Base-by-base conservation (phyloP, 2,329 filamentous ascomycete genomes). In the Claviceps fusiformis region DNA sequence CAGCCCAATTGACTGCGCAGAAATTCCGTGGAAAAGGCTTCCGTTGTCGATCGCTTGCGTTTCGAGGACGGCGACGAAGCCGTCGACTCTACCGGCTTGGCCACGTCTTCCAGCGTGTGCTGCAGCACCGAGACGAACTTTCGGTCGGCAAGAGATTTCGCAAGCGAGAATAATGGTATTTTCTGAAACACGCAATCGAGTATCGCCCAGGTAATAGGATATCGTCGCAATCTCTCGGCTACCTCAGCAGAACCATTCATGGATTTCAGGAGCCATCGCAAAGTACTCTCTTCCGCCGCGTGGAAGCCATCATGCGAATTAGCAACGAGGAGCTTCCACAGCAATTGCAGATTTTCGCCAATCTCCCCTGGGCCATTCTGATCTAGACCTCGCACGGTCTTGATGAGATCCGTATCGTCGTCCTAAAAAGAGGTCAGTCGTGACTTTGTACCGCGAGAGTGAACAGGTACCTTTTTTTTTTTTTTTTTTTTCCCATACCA, bases 91-190 rank as follows among this genome's bases (percentile, higher is more conserved):
- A 52, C 47, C n/a, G 65, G 65, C 24, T 60, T 60, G 9, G 75
- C 74, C 43, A 79, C 60, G 29, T 89, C 85, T 50, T 80, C 75
- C 50, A 90, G 69, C 0, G 84, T 80, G 61, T 81, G 78, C 61
- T 84, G 81, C 46, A 95, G 66, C 10, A 89, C 78, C 1, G 71
- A 69, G 39, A 87, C 70, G 54, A 95, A 88, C 49, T 81, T 78
- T 55, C 84, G 76, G 56, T 90, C 83, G 27, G 81, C 82, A 7
- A 95, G 75, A 4, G 86, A 82, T 56, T 83, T 82, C 9, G 87
- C 86, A 29, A 88, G 74, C 11, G 81, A 83, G 49, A 86, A 83
- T 0, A 82, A 72, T 0, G 87, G 84, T 19, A 92, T 80, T n/a
- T 81, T 72, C 52, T 75, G 72, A 54, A 88, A 76, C 50, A 86